Evolutionary conservation across 805 yeast genomes (phyloP), one percentile per base, ranked within the genome.

Genomic region (baker's yeast (Saccharomyces cerevisiae)): DNA sequence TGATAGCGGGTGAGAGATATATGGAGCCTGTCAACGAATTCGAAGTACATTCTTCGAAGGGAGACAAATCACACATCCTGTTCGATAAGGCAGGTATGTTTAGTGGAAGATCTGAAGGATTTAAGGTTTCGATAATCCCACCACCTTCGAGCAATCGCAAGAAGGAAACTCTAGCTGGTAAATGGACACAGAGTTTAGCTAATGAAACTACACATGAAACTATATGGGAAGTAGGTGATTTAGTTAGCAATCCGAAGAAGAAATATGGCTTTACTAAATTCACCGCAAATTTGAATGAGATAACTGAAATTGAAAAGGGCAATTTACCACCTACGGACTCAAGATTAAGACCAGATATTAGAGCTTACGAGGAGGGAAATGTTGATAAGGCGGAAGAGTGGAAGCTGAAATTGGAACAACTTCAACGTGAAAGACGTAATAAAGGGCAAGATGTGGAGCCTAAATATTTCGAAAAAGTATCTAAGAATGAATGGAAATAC

Each of bases 1-100:
- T 94, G 49, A 82, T 94, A 62, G 96, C 97, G 1, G 98, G 99
- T 27, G 99, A 94, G 63, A 87, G 89, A 68, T 94, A 91, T 69
- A 76, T 89, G 13, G 99, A 94, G 66, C 99, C 99, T 1, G 75
- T 79, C 2, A 83, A 88, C 17, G 70, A 82, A 2, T 76, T 89
- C 56, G 81, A 84, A 0, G 76, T 94, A 1, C 78, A 79, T 48
- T 81, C 90, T 2, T 80, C 89, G 1, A 74, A 73, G n/a, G 95
- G 95, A 0, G 75, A 78, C 46, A 80, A 76, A 57, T 88, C 96
- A 0, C 76, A 79, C 2, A 83, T 88, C 21, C 85, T 81, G 51
- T 94, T 88, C 73, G 85, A 89, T 56, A 77, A 83, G 48, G 86
- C 90, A 26, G 83, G 94, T 79, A 91, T 94, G 71, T 82, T 91